Evolutionary conservation across 1,139 yeast species (phyloP).

Genomic region (Geotrichum bryndzae): DNA sequence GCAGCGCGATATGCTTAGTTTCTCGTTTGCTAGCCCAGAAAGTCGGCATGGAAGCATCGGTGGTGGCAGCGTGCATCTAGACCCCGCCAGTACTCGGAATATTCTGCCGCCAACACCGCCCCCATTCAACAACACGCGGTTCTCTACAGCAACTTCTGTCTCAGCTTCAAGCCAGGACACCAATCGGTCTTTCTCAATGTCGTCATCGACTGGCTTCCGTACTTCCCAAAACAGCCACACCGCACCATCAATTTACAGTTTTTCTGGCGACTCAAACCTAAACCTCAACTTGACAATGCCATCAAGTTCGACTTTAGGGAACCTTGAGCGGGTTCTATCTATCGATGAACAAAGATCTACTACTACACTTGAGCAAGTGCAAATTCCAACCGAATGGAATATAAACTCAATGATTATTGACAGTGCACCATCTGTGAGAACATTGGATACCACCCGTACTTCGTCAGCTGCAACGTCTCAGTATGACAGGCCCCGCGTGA

Average conservation of each 20-base stretch:
- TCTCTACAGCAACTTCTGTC: not conserved
- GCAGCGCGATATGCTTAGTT: constrained; percentile 5
- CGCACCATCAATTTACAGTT: not conserved
- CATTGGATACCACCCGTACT: not conserved
- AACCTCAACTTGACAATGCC: not conserved
- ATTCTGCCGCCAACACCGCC: not conserved
- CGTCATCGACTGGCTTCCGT: not conserved
- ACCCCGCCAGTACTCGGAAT: not conserved
- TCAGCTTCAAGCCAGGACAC: not conserved
- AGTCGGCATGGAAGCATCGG: not conserved
- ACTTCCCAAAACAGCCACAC: not conserved
- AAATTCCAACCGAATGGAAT: not conserved
- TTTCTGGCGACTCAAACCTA: not conserved
- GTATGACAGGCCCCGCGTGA: not conserved
- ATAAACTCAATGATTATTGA: not conserved
- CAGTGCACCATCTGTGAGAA: not conserved
- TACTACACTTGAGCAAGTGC: not conserved
- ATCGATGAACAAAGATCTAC: not conserved
- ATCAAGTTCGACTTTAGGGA: not conserved
- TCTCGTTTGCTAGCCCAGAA: not conserved
- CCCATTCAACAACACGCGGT: not conserved
- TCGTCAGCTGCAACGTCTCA: not conserved
- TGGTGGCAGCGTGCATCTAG: not conserved
- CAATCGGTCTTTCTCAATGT: not conserved
- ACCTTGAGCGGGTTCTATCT: not conserved